These are phyloP conservation scores for Zygotorulaspora florentina DNA, from an alignment of 805 yeast genomes.

Conservation along the genomic window DNA sequence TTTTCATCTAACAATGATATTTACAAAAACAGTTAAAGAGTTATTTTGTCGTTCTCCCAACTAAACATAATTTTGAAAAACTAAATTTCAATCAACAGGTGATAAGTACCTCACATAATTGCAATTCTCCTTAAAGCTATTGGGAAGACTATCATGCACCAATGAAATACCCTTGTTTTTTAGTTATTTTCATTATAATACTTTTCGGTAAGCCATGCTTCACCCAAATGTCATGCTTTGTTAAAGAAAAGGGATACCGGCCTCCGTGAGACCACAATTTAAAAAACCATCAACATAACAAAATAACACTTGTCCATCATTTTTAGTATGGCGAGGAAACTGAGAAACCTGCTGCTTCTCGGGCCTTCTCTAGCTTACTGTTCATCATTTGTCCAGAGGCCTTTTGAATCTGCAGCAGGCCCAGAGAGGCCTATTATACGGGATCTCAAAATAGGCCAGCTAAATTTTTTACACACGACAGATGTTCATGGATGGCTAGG, in stretches of 20 bases:
- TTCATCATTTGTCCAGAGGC: slow-evolving; percentile 7
- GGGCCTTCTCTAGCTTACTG: slow-evolving; percentile 1
- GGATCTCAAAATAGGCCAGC: slow-evolving; percentile 59
- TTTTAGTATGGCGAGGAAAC: not conserved
- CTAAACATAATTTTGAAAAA: too few relatives aligned
- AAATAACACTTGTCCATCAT: not conserved
- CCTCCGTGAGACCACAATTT: not conserved
- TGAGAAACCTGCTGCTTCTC: not conserved
- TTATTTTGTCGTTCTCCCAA: too few relatives aligned
- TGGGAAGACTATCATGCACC: too few relatives aligned
- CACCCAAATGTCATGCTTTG: too few relatives aligned
- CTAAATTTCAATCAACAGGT: too few relatives aligned
- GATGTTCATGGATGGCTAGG: slow-evolving; percentile 98
- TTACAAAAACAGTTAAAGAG: too few relatives aligned
- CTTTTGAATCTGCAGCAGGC: slow-evolving; percentile 5
- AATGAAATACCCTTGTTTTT: too few relatives aligned
- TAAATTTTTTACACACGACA: slow-evolving; percentile 89
- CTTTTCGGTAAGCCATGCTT: too few relatives aligned
- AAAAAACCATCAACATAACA: not conserved
- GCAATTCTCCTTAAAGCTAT: too few relatives aligned
- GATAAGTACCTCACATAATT: too few relatives aligned
- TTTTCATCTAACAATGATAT: too few relatives aligned
- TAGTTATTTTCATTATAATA: too few relatives aligned
- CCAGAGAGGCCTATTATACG: slow-evolving; percentile 28
- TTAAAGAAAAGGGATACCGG: not conserved